Conservation (phyloP, 2,329 filamentous ascomycete species). For the Emydomyces testavorans region DNA sequence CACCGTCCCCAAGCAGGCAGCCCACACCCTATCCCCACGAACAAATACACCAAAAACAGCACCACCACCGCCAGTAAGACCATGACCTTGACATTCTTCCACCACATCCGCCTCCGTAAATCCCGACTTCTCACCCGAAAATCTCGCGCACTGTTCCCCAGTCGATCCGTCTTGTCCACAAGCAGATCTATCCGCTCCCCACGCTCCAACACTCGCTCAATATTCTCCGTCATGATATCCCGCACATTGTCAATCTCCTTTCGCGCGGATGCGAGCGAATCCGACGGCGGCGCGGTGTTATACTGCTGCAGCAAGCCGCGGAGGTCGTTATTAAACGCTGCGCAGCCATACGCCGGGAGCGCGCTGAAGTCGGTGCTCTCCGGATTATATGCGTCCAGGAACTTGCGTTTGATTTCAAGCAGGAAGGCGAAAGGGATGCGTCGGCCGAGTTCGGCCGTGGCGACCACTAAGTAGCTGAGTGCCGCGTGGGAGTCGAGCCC, state of each 20-base stretch:
- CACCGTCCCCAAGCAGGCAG: constrained; percentile 46
- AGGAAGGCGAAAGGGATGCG: constrained; percentile 90
- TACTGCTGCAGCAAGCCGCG: constrained; percentile 70
- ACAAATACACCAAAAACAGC: constrained; percentile 58
- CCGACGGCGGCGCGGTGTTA: constrained; percentile 64
- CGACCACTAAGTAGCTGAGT: constrained; percentile 83
- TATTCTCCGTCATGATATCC: constrained; percentile 92
- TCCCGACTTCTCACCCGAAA: constrained; percentile 80
- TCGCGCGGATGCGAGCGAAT: constrained; percentile 73
- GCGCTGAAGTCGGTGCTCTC: constrained; percentile 58
- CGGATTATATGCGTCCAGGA: constrained; percentile 59
- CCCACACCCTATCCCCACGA: constrained; percentile 62
- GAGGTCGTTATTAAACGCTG: constrained; percentile 70
- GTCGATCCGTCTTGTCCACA: constrained; percentile 88
- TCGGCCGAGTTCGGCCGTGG: constrained; percentile 66
- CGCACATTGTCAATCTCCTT: constrained; percentile 84
- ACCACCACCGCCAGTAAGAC: constrained; percentile 59
- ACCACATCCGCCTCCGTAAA: constrained; percentile 92
- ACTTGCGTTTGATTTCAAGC: constrained; percentile 78
- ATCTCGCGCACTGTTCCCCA: constrained; percentile 79
- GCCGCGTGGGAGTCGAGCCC: constrained; percentile 56
- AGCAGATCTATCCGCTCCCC: constrained; percentile 88
- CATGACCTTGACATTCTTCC: constrained; percentile 98
- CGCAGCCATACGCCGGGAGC: constrained; percentile 81
- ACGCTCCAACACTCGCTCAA: constrained; percentile 75